phyloP scores from a whole-genome alignment of 345 rosid genomes.

The Erysimum cheiranthoides region DNA sequence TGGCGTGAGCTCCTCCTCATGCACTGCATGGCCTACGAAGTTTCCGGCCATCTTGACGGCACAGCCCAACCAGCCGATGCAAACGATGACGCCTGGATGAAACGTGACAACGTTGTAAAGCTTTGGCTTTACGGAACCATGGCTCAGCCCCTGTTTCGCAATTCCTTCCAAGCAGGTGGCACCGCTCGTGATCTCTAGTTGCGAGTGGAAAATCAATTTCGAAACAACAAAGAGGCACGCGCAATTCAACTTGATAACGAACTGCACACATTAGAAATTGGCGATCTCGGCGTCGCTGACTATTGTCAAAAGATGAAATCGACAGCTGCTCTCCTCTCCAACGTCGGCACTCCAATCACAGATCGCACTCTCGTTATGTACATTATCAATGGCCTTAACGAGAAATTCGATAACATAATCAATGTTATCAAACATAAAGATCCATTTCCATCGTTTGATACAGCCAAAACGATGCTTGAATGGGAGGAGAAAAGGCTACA shows the following conservation, averaged over 20 bases:
- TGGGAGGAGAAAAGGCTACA: not conserved
- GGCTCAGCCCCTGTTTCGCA: not conserved
- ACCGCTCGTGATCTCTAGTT: not conserved
- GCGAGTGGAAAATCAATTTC: not conserved
- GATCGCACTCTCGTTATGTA: not conserved
- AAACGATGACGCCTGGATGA: too few relatives aligned
- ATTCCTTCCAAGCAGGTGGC: not conserved
- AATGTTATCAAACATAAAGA: not conserved
- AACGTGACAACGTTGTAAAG: not conserved
- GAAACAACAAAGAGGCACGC: not conserved
- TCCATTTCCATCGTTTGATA: not conserved
- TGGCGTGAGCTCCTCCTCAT: too few relatives aligned
- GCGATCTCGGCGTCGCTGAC: not conserved
- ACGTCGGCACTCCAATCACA: not conserved
- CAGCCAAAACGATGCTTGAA: not conserved
- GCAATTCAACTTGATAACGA: not conserved
- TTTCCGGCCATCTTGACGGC: too few relatives aligned
- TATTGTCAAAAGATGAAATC: not conserved
- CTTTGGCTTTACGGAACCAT: not conserved
- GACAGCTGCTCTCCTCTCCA: not conserved
- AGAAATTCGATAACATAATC: not conserved
- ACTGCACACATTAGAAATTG: accelerated
- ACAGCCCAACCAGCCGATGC: too few relatives aligned
- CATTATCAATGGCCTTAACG: not conserved
- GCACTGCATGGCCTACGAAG: too few relatives aligned